Evolutionary conservation across 2,329 filamentous ascomycete genomes (phyloP).

Genomic region (Colletotrichum tofieldiae): DNA sequence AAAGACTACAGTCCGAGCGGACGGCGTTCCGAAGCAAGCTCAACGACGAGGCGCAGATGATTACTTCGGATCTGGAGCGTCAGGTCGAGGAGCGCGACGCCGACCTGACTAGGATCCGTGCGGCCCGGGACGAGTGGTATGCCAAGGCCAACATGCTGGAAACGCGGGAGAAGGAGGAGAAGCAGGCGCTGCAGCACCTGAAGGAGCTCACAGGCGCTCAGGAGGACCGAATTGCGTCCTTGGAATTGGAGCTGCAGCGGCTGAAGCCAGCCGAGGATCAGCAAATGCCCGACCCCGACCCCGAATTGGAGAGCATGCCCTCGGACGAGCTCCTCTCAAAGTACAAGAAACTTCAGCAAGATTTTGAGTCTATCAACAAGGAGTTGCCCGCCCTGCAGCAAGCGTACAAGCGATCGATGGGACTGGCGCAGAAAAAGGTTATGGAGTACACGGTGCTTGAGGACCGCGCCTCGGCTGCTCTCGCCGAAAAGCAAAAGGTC

Average conservation of each 20-base stretch:
- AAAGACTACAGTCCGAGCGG: constrained; percentile 88
- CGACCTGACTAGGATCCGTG: constrained; percentile 88
- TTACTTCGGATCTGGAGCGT: constrained; percentile 84
- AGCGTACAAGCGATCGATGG: constrained; percentile 91
- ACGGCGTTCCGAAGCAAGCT: constrained; percentile 86
- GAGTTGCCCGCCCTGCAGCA: constrained; percentile 92
- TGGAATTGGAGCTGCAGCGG: constrained; percentile 88
- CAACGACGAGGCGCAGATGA: constrained; percentile 82
- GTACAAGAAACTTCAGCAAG: constrained; percentile 81
- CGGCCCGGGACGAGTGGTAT: constrained; percentile 86
- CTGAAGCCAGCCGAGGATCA: constrained; percentile 68
- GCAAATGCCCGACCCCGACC: constrained; percentile 60
- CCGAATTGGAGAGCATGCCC: constrained; percentile 72
- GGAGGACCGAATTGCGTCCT: constrained; percentile 83
- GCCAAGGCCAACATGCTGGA: constrained; percentile 88
- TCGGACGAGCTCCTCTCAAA: constrained; percentile 81
- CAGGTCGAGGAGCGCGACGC: constrained; percentile 86
- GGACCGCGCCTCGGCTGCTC: constrained; percentile 81
- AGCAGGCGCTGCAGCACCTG: constrained; percentile 78
- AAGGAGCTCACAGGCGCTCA: constrained; percentile 86
- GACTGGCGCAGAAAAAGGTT: constrained; percentile 88
- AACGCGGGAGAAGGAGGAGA: constrained; percentile 83
- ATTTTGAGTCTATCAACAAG: constrained; percentile 87
- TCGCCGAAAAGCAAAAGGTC: constrained; percentile 93
- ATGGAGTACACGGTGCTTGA: constrained; percentile 83